These are phyloP conservation scores for Torulaspora quercuum DNA, from an alignment of 805 yeast genomes.

Conservation along the genomic window DNA sequence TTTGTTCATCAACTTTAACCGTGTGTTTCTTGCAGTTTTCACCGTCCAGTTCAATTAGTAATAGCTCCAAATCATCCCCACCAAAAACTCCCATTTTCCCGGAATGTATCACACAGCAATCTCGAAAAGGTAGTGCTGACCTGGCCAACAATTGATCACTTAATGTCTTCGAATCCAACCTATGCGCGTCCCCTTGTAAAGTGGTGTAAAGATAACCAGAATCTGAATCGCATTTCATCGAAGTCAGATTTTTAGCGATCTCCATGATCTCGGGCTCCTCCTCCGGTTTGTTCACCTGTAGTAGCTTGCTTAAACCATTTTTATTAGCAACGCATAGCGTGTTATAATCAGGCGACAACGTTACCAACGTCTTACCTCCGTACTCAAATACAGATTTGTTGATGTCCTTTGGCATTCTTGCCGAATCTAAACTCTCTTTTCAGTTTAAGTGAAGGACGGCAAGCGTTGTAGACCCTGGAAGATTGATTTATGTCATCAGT, in stretches of 20 bases:
- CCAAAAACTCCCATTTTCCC: slow-evolving; percentile 58
- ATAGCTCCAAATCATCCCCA: slow-evolving; percentile 62
- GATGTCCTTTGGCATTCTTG: slow-evolving; percentile 14
- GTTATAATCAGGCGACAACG: slow-evolving; percentile 27
- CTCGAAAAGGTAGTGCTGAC: slow-evolving; percentile 39
- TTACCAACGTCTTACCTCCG: slow-evolving; percentile 32
- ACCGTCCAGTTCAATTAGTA: slow-evolving; percentile 43
- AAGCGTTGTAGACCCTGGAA: too few species aligned
- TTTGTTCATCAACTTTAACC: slow-evolving; percentile 49
- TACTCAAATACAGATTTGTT: slow-evolving; percentile 31
- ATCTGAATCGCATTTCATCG: slow-evolving; percentile 25
- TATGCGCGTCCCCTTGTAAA: slow-evolving; percentile 27
- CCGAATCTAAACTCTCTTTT: background rate
- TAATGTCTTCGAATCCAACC: slow-evolving; percentile 22
- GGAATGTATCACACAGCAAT: slow-evolving; percentile 54
- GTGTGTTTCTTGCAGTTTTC: slow-evolving; percentile 26
- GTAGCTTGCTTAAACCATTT: slow-evolving; percentile 51
- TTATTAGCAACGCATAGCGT: slow-evolving; percentile 52
- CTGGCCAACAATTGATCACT: slow-evolving; percentile 43
- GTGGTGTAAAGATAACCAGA: slow-evolving; percentile 26
- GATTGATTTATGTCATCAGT: background rate
- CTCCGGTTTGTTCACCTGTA: slow-evolving; percentile 46
- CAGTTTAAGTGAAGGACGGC: too few species aligned
- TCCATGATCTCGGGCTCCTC: slow-evolving; percentile 62
- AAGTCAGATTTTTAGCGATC: slow-evolving; percentile 45